Base-by-base conservation (phyloP, 345 rosid genomes). In the Linum tenue region DNA sequence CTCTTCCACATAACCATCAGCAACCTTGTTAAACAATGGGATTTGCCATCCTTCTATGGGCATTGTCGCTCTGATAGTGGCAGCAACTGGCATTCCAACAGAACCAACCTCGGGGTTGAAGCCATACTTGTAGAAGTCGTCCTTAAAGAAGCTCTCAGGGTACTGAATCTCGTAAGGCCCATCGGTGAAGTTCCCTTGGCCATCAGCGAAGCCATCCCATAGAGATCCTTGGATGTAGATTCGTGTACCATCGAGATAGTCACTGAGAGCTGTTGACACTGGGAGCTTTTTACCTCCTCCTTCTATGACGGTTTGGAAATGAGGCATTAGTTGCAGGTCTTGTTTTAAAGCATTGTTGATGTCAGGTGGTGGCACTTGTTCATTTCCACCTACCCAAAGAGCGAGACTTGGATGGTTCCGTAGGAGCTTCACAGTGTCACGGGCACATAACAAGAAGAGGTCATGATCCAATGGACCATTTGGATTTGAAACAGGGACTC, bases 141-240 rank as follows among this genome's bases (percentile, higher is more conserved):
- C 92, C 81, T 69, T 84, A 61, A 90, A 94, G 79, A 90, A 94
- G 80, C 84, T 82, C 81, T 88, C 96, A 3, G 99, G 95, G 71
- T 90, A 50, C 71, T 94, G 99, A 71, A 94, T 90, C 77, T 85
- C 85, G 63, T 90, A 94, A 63, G 99, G 99, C 56, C 97, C 99
- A 72, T 94, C 97, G 43, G 81, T 85, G 81, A 83, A 94, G 77
- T 77, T 84, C 66, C 99, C 99, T 64, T 83, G 79, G 63, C 97
- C 95, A 75, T 90, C 74, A 66, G 97, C 99, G 86, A 94, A 90
- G 56, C 99, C 99, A 62, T 90, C 97, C 99, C 97, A 94, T 96
- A 88, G 73, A 68, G 99, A 94, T 66, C 99, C 99, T 77, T 84
- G 90, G 55, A 94, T 64, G 64, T 94, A 90, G 42, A 82, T 31